Evolutionary conservation across 148 eudicot genomes (phyloP), one percentile per base, ranked within the genome.

Genomic region (Cornus suecica): DNA sequence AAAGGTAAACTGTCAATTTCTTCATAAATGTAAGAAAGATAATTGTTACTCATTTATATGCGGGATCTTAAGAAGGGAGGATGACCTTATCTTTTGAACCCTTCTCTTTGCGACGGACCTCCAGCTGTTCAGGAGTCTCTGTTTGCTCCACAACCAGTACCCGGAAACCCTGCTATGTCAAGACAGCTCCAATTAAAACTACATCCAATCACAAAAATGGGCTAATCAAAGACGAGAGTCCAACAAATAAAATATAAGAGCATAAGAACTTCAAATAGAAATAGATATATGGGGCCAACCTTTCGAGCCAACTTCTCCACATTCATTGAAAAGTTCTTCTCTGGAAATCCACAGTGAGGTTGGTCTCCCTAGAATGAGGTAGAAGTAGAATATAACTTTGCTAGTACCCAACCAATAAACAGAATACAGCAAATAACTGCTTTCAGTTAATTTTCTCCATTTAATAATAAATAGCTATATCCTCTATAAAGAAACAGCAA

Each of bases 311-410:
- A 75, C 85, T 93, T 95, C 85, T 95, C 99, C 27, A 86, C 86
- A 80, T 95, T 85, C 69, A 87, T 72, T 68, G 94, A 84, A 75
- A 95, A 95, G 78, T 91, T 95, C 92, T 85, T 91, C 77, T 95
- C 99, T 24, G 99, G 99, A 76, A 95, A 95, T 76, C 99, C 99
- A 84, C 99, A 93, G 76, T 95, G 99, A 75, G 99, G 99, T 79
- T 95, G 99, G 66, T 91, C 94, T 77, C 99, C 99, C 99, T 95
- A 58, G 58, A 76, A 80, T 70, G 58, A 20, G 70, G 29, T 64
- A 66, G 23, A 61, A n/a, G 24, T 58, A 42, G 73, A 71, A 66
- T 76, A 74, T 64, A 66, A 15, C 45, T 29, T 27, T 0, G 18
- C 1, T 58, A 25, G 22, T 26, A 10, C 8, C 62, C 27, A 65